Evolutionary conservation across 805 yeast genomes (phyloP).

Genomic region (Sugiyamaella qingdaonensis): DNA sequence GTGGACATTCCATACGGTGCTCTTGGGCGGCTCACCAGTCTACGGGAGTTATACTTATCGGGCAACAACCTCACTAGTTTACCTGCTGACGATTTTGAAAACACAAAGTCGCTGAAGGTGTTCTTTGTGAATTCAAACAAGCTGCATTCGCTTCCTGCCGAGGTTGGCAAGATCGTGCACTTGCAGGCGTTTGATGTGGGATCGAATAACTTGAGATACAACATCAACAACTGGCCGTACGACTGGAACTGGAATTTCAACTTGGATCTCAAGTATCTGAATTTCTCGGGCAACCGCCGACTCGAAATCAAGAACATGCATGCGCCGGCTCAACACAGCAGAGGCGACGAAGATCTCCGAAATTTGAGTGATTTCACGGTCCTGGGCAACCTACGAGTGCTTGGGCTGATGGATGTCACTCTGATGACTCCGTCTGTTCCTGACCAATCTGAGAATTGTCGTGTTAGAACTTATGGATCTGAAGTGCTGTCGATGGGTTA

Average conservation of each 20-base stretch:
- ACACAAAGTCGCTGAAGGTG: conserved; percentile 51
- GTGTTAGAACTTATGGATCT: conserved; percentile 88
- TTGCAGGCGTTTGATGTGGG: conserved; percentile 83
- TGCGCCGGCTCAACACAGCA: conserved; percentile 32
- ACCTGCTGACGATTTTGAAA: conserved; percentile 81
- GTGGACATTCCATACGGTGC: conserved; percentile 79
- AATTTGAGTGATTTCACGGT: conserved; percentile 63
- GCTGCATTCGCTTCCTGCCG: conserved; percentile 83
- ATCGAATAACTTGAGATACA: conserved; percentile 83
- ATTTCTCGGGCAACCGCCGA: conserved; percentile 88
- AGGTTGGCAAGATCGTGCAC: conserved; percentile 61
- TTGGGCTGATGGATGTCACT: conserved; percentile 95
- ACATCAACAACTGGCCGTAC: conserved; percentile 88
- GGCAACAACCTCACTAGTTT: conserved; percentile 77
- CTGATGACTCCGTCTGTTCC: conserved; percentile 84
- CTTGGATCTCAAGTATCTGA: conserved; percentile 66
- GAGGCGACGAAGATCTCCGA: conserved; percentile 20
- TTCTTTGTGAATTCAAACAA: conserved; percentile 79
- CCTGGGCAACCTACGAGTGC: conserved; percentile 60
- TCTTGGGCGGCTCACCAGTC: conserved; percentile 48
- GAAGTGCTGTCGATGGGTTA: conserved; percentile 70
- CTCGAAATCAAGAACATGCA: conserved; percentile 73
- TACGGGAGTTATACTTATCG: conserved; percentile 67
- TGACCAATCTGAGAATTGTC: conserved; percentile 74
- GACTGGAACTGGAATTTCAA: conserved; percentile 98